A percentile compares a stretch with the other conserved stretches of the same genome.
Evolutionary conservation across 176 grass and related monocot genomes (phyloP).

Genomic region (Oryza australiensis): DNA sequence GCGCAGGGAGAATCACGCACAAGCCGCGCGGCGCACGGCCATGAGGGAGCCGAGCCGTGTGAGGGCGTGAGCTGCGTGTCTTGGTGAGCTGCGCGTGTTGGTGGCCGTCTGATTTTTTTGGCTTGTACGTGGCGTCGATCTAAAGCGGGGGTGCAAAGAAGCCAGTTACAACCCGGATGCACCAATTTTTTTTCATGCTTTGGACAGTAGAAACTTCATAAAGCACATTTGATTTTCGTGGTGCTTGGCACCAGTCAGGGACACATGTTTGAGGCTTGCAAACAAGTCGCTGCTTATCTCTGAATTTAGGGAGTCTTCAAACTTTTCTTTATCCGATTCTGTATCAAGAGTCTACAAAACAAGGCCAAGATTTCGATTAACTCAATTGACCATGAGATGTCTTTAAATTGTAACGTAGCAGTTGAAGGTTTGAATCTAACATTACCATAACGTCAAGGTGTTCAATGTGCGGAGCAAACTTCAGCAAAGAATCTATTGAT

Average conservation of each 20-base stretch:
- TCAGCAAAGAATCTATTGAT: background rate
- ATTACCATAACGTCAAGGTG: background rate
- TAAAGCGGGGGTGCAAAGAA: too few relatives aligned
- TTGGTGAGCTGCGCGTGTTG: too few relatives aligned
- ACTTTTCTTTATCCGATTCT: background rate
- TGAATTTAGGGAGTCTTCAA: background rate
- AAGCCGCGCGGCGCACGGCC: too few relatives aligned
- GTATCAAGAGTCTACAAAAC: background rate
- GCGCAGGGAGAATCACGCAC: too few relatives aligned
- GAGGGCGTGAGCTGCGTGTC: too few relatives aligned
- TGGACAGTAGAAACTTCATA: background rate
- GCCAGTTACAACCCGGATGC: too few relatives aligned
- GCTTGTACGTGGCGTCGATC: too few relatives aligned
- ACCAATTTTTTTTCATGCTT: too few relatives aligned
- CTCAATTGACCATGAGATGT: background rate
- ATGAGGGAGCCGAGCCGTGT: too few relatives aligned
- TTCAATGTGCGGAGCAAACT: background rate
- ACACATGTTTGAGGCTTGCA: background rate
- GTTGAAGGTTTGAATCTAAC: background rate
- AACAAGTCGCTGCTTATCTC: background rate
- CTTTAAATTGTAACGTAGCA: background rate
- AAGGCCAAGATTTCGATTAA: background rate
- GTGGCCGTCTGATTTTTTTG: too few relatives aligned
- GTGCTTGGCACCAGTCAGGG: background rate
- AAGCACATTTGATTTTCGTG: slow-evolving; percentile 1